Percentiles rank a stretch among this genome's conserved stretches.
Conservation (phyloP, 176 grass and related monocot genomes). For the Otatea glauca region DNA sequence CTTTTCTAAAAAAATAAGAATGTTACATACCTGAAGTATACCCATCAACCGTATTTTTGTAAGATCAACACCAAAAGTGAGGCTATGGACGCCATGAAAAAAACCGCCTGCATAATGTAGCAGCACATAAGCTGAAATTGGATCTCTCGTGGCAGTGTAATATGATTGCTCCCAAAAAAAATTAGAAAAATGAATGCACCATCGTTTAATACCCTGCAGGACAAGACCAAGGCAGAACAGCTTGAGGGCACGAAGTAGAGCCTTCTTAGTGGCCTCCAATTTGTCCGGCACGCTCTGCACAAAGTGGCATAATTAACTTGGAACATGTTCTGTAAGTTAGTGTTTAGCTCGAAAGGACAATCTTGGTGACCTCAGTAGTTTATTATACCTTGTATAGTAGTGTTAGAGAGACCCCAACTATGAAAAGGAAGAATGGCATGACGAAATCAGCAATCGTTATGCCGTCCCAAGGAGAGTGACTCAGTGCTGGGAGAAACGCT, state of each 20-base stretch:
- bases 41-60: conserved; percentile 47
- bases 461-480: conserved; percentile 70
- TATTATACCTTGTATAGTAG: conserved; percentile 62
- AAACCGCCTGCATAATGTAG: conserved; percentile 50
- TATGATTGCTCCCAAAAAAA: not conserved
- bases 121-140: conserved; percentile 8
- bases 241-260: conserved; percentile 60
- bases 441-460: conserved; percentile 63
- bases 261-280: conserved; percentile 59
- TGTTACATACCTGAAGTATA: conserved; percentile 39
- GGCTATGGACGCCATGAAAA: conserved; percentile 60
- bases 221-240: conserved; percentile 66
- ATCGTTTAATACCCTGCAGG: conserved; percentile 60
- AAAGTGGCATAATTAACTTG: not conserved
- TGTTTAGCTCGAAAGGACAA: not conserved
- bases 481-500: conserved; percentile 45
- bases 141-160: not conserved
- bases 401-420: conserved; percentile 62
- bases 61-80: conserved; percentile 67
- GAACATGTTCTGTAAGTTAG: not conserved
- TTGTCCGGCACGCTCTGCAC: conserved; percentile 58
- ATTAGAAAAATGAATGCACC: not conserved
- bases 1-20: not conserved
- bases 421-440: conserved; percentile 82
- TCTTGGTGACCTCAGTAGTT: not conserved